Percentiles rank a stretch among this genome's conserved stretches.
These are phyloP conservation scores for Quercus suber DNA, from an alignment of 306 rosid species.

Conservation along the genomic window DNA sequence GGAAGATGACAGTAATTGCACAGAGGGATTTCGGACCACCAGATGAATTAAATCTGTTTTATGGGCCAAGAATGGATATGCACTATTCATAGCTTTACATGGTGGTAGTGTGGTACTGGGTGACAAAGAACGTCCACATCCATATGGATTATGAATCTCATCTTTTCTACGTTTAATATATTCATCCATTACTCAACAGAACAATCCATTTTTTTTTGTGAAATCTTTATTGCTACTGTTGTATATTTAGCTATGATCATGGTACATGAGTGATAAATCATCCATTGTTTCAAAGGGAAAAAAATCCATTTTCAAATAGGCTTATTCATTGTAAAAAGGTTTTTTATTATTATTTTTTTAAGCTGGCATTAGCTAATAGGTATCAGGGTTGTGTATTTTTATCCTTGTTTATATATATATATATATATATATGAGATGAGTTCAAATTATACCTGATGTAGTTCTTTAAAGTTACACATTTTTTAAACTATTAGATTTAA, in stretches of 20 bases:
- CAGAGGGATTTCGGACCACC: conserved; percentile 29
- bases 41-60: neutral
- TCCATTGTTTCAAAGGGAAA: no score
- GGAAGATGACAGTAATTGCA: conserved; percentile 32
- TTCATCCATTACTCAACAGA: neutral
- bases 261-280: no score
- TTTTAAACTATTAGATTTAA: no score
- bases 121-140: neutral
- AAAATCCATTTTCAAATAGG: no score
- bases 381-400: no score
- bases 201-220: neutral
- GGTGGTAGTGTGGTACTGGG: neutral
- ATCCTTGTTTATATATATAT: no score
- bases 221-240: neutral
- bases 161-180: neutral
- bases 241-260: neutral
- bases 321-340: no score
- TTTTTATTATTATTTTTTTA: no score
- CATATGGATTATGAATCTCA: neutral
- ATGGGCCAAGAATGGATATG: neutral
- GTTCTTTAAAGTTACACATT: no score
- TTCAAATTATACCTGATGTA: no score
- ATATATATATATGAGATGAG: no score
- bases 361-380: no score
- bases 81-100: neutral